Evolutionary conservation across 306 rosid species (phyloP), one percentile per base, ranked within the genome.

Genomic region (Lathyrus oleraceus): DNA sequence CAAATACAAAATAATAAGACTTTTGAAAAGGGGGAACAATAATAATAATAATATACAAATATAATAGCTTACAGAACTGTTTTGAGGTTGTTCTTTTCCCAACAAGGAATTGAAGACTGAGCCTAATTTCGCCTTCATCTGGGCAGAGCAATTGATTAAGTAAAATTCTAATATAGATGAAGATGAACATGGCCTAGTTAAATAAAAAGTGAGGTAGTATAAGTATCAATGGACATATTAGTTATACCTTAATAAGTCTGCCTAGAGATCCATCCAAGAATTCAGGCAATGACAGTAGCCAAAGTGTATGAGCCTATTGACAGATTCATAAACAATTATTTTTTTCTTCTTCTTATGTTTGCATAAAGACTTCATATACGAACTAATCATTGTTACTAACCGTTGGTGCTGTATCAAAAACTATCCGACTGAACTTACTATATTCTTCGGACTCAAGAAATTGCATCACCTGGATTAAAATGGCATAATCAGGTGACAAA

Each of bases 381-480:
- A 12, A 27, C 38, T 38, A 72, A 36, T 54, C 42, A 63, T 27
- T 58, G 44, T 48, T 75, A 65, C 84, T 6, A 3, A 80, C 97
- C 65, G 97, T 91, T 70, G 97, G 97, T 32, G 97, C 96, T 43
- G 97, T 91, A 79, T 91, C 96, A 68, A 91, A 91, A 70, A 91
- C 88, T 54, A 91, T 88, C 52, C 97, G 89, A 10, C 87, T 91
- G 69, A 88, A 87, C 91, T 64, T 88, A 72, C 56, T 76, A 72
- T 91, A 91, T 60, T 91, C 97, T 21, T 80, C 83, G 54, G 89
- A 77, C 71, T 91, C 96, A 23, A 91, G 89, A 77, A 91, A 88
- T 72, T 87, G 97, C 54, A 91, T 85, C 76, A 91, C 97, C 97
- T 91, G 89, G 65, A 75, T 62, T 75, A 73, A 77, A 67, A 75